Conservation (phyloP, 192 early-diverging fungal species). For the Umbelopsis vinacea region DNA sequence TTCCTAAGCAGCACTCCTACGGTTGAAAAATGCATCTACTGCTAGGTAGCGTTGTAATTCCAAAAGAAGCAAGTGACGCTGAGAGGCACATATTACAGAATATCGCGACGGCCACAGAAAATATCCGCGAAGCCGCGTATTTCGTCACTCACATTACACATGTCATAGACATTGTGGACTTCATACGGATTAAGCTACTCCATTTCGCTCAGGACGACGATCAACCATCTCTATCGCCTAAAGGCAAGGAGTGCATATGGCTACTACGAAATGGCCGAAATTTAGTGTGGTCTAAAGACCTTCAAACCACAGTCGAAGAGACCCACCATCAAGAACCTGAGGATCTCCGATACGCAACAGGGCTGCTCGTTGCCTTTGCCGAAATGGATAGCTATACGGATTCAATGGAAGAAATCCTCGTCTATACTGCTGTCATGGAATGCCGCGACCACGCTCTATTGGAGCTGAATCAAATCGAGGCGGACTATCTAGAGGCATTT, state of each 20-base stretch:
- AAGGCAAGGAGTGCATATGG: not conserved
- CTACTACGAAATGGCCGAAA: not conserved
- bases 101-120: not conserved
- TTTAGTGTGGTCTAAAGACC: not conserved
- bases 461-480: not conserved
- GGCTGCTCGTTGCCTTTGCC: not conserved
- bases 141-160: not conserved
- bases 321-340: not conserved
- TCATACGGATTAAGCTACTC: not conserved
- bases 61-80: not conserved
- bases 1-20: too few species aligned
- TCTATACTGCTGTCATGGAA: not conserved
- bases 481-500: not conserved
- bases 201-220: not conserved
- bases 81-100: not conserved
- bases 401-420: not conserved
- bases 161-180: not conserved
- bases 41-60: too few species aligned
- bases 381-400: not conserved
- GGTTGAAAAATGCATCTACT: too few species aligned
- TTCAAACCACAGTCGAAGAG: not conserved
- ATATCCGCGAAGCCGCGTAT: not conserved
- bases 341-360: not conserved
- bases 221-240: not conserved
- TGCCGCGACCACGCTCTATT: not conserved